Conservation (phyloP, 1,139 yeast species). For the Yamadazyma epiphylla region DNA sequence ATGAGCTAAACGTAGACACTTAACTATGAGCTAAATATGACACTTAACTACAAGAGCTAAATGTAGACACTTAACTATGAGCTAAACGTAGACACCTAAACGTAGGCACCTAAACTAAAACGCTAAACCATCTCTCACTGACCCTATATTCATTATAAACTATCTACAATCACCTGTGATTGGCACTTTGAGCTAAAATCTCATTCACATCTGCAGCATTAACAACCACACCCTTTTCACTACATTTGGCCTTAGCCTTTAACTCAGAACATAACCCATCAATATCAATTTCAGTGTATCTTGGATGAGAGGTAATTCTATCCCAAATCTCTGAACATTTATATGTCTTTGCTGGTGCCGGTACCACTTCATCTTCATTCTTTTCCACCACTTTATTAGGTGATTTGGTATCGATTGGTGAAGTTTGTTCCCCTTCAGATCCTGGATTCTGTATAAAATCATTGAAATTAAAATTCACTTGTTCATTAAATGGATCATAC, state of each 20-base stretch:
- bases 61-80: too few species aligned
- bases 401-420: slow-evolving; percentile 1
- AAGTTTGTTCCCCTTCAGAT: slow-evolving; percentile 8
- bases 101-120: too few species aligned
- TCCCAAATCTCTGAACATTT: slow-evolving; percentile 95
- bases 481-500: slow-evolving; percentile 53
- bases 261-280: slow-evolving; percentile 89
- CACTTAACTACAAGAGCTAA: too few species aligned
- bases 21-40: too few species aligned
- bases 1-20: too few species aligned
- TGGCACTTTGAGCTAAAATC: slow-evolving; percentile 45
- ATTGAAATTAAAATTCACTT: slow-evolving; percentile 20
- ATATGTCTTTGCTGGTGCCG: slow-evolving; percentile 36
- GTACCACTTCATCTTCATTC: slow-evolving; percentile 24
- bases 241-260: slow-evolving; percentile 91
- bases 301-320: slow-evolving; percentile 89
- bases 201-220: slow-evolving; percentile 73
- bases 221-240: slow-evolving; percentile 86
- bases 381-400: slow-evolving; percentile 8
- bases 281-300: slow-evolving; percentile 87
- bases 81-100: too few species aligned
- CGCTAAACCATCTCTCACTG: too few species aligned
- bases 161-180: background rate
- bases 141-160: too few species aligned
- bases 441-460: slow-evolving; percentile 31